Percentiles rank a stretch among this genome's conserved stretches.
These are phyloP conservation scores for Amaranthus tricolor DNA, from an alignment of 179 eudicot genomes.

Conservation along the genomic window DNA sequence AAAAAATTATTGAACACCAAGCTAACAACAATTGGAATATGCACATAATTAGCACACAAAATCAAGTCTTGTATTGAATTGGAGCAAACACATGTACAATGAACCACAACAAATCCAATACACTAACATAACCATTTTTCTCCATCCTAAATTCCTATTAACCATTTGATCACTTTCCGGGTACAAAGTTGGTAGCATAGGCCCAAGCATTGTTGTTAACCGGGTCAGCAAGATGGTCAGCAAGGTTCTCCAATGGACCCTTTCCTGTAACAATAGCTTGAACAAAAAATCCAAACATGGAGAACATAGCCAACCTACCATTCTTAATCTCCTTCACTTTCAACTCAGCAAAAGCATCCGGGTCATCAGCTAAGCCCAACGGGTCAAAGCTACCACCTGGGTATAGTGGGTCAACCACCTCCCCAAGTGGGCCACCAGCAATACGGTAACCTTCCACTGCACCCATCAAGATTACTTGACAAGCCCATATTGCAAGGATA, in stretches of 20 bases:
- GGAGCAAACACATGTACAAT: constrained; percentile 2
- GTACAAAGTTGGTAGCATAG: constrained; percentile 13
- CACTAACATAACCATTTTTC: constrained; percentile 2
- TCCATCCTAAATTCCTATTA: not conserved
- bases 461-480: constrained; percentile 13
- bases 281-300: constrained; percentile 16
- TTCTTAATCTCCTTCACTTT: constrained; percentile 19
- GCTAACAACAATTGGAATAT: too few species aligned
- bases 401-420: constrained; percentile 19
- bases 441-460: constrained; percentile 14
- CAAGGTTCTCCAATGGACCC: constrained; percentile 16
- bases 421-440: constrained; percentile 17
- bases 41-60: not conserved
- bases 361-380: constrained; percentile 16
- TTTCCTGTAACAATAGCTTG: constrained; percentile 16
- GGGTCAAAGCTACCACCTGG: constrained; percentile 20
- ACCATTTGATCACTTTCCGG: not conserved
- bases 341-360: constrained; percentile 16
- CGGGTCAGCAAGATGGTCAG: constrained; percentile 12
- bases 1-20: too few species aligned
- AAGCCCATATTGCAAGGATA: constrained; percentile 16
- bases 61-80: not conserved
- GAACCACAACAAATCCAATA: not conserved
- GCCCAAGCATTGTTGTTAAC: constrained; percentile 20
- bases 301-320: constrained; percentile 14